These are phyloP conservation scores for Chaetomiaceae sp. DNA, from an alignment of 2,329 filamentous ascomycete species.

Conservation along the genomic window DNA sequence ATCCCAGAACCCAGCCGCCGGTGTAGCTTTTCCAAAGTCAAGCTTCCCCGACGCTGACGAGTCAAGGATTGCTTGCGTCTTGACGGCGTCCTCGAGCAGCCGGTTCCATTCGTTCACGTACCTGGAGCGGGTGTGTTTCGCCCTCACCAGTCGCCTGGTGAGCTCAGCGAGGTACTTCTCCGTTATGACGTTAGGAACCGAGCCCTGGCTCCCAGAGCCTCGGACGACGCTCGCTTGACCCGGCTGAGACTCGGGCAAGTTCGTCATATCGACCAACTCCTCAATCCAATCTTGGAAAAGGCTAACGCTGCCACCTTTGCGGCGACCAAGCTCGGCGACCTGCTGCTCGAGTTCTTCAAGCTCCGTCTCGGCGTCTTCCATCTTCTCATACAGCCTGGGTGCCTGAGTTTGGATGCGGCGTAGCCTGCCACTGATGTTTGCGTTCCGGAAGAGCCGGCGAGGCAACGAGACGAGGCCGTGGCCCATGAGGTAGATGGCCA, in stretches of 20 bases:
- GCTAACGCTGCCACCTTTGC: constrained; percentile 70
- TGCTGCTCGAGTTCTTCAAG: constrained; percentile 78
- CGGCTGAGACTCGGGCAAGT: constrained; percentile 57
- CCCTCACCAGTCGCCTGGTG: constrained; percentile 72
- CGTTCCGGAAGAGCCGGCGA: constrained; percentile 69
- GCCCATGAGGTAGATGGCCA: constrained; percentile 96
- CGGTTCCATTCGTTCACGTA: constrained; percentile 83
- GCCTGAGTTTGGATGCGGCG: constrained; percentile 72
- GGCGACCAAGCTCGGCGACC: constrained; percentile 68
- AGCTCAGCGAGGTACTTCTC: constrained; percentile 89
- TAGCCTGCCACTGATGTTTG: constrained; percentile 67
- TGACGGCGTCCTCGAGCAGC: constrained; percentile 65
- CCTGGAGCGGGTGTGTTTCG: constrained; percentile 73
- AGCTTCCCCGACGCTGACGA: constrained; percentile 74
- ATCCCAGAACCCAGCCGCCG: constrained; percentile 48
- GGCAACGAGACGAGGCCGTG: constrained; percentile 92
- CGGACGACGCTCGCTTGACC: constrained; percentile 29
- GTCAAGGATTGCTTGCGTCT: constrained; percentile 77
- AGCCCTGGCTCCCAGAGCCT: constrained; percentile 36
- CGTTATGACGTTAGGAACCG: constrained; percentile 75
- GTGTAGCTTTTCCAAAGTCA: constrained; percentile 59
- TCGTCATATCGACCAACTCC: constrained; percentile 74
- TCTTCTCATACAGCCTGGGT: constrained; percentile 75
- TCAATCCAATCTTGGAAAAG: constrained; percentile 93
- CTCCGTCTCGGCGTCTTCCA: constrained; percentile 75